A percentile compares a stretch with the other conserved stretches of the same genome.
These are phyloP conservation scores for Viola odorata DNA, from an alignment of 345 rosid genomes.

Conservation along the genomic window DNA sequence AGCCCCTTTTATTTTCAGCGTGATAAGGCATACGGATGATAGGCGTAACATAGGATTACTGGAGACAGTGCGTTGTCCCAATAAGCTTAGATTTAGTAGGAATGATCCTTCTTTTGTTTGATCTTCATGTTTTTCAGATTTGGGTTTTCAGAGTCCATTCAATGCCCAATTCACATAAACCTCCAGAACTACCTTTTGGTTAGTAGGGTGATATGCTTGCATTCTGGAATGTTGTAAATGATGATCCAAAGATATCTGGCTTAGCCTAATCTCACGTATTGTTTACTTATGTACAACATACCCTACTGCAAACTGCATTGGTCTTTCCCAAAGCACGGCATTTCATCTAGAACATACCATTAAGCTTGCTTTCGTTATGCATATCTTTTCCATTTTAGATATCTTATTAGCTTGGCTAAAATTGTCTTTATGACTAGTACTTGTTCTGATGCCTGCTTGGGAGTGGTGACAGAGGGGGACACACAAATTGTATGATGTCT, in stretches of 20 bases:
- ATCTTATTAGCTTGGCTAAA: neutral
- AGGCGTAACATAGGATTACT: no score
- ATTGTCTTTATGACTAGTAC: neutral
- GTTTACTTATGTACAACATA: neutral
- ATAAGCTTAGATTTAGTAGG: no score
- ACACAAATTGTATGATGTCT: slow-evolving; percentile 67
- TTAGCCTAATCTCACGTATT: neutral
- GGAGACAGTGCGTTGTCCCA: no score
- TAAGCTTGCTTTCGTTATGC: neutral
- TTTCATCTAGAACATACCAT: neutral
- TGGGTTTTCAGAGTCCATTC: no score
- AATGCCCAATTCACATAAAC: no score
- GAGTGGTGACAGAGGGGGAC: slow-evolving; percentile 74
- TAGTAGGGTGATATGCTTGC: no score
- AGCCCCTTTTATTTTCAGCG: no score
- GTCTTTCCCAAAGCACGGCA: neutral
- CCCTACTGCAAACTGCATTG: neutral
- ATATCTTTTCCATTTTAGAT: neutral
- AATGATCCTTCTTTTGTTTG: no score
- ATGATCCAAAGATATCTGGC: neutral
- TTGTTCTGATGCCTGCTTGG: slow-evolving; percentile 22
- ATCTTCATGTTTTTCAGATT: no score
- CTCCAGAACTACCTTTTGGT: no score
- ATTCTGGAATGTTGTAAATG: no score
- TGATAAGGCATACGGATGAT: no score